These are phyloP conservation scores for Podaxis rugospora DNA, from an alignment of 768 basidiomycete species.

Conservation along the genomic window DNA sequence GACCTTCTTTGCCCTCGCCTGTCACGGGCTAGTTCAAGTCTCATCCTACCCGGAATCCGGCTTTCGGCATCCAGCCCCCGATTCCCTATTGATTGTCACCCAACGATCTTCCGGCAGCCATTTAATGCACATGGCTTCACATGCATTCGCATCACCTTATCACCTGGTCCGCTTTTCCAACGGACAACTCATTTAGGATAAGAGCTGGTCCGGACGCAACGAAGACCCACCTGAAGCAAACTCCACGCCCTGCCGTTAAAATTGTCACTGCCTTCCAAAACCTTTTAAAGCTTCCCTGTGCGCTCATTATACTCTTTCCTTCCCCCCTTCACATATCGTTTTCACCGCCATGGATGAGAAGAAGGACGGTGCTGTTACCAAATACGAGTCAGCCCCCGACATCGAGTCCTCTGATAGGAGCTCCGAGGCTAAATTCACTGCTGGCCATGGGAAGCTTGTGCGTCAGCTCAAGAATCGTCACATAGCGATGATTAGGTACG, in stretches of 20 bases:
- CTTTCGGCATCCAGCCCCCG: not conserved
- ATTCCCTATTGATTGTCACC: not conserved
- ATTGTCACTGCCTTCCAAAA: not conserved
- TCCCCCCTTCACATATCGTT: not conserved
- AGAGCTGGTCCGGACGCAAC: not conserved
- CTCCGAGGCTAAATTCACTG: not conserved
- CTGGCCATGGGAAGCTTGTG: conserved; percentile 29
- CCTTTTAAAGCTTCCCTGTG: not conserved
- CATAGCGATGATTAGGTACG: conserved; percentile 74
- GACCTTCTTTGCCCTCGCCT: not conserved
- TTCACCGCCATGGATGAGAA: conserved; percentile 8
- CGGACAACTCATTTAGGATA: not conserved
- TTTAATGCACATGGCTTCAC: not conserved
- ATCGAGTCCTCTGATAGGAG: not conserved
- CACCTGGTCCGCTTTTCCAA: not conserved
- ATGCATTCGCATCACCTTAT: not conserved
- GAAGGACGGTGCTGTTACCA: not conserved
- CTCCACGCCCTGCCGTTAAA: not conserved
- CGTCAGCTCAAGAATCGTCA: conserved; percentile 75
- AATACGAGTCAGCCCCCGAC: conserved; percentile 2
- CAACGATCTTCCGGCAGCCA: not conserved
- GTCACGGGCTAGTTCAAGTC: not conserved
- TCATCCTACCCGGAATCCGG: not conserved
- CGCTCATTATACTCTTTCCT: not conserved
- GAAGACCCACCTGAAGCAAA: not conserved